These are phyloP conservation scores for Coleophoma cylindrospora DNA, from an alignment of 2,329 filamentous ascomycete species.

Conservation along the genomic window DNA sequence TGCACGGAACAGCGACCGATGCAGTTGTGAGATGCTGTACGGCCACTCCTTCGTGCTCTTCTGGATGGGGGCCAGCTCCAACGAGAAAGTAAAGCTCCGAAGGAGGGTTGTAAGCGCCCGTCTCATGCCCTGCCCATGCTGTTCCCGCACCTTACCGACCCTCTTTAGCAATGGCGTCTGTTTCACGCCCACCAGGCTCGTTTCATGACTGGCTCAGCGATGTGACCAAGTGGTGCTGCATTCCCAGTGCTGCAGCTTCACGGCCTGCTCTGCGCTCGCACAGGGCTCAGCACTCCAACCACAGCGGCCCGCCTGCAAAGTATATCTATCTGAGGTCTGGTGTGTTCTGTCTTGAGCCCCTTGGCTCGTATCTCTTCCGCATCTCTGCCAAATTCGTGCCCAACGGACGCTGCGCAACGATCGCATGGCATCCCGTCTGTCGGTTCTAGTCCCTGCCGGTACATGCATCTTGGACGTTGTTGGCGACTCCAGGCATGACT, in stretches of 20 bases:
- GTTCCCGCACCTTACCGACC: background rate
- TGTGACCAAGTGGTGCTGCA: conserved; percentile 16
- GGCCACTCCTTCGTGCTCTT: too few species aligned
- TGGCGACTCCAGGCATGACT: too few species aligned
- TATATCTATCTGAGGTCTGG: too few species aligned
- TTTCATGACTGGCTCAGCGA: conserved; percentile 18
- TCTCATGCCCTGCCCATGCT: background rate
- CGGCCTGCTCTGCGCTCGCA: too few species aligned
- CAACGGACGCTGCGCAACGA: background rate
- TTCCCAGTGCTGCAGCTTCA: conserved; percentile 10
- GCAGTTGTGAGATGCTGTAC: too few species aligned
- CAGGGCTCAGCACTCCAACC: background rate
- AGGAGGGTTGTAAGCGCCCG: background rate
- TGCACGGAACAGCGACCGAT: too few species aligned
- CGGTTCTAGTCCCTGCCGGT: background rate
- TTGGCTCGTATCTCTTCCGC: background rate
- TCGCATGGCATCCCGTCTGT: background rate
- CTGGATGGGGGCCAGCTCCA: too few species aligned
- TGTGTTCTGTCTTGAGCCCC: too few species aligned
- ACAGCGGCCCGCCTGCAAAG: background rate
- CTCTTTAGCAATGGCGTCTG: conserved; percentile 11
- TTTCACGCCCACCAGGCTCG: conserved; percentile 15
- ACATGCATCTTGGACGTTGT: too few species aligned
- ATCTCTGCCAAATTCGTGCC: too few species aligned
- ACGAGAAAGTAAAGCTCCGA: background rate